These are phyloP conservation scores for Paramecium biaurelia DNA, from an alignment of 73 alveolate species.

Conservation along the genomic window DNA sequence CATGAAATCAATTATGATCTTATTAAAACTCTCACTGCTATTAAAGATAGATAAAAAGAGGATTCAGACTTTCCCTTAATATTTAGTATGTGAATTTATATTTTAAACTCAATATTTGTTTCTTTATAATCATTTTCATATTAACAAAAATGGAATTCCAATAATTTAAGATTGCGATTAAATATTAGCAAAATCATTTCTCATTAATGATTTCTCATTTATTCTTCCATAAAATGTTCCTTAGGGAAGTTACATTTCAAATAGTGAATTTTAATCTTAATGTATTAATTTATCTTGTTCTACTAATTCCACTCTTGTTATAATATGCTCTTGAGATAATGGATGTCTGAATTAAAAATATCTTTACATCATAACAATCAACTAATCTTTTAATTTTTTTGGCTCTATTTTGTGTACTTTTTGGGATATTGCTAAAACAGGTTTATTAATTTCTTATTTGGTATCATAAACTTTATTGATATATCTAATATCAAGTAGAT, in stretches of 20 bases:
- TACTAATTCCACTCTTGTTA: background rate
- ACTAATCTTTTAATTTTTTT: background rate
- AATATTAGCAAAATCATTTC: background rate
- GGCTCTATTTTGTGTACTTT: background rate
- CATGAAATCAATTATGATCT: slow-evolving; percentile 77
- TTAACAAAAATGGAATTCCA: background rate
- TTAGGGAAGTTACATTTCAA: background rate
- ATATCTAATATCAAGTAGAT: background rate
- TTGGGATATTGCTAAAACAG: background rate
- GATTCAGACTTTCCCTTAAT: slow-evolving; percentile 56
- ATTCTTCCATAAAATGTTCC: slow-evolving; percentile 17
- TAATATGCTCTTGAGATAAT: background rate
- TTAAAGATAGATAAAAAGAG: background rate
- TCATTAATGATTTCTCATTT: background rate
- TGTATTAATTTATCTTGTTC: background rate
- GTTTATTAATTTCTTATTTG: background rate
- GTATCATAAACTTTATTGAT: background rate
- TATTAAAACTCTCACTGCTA: slow-evolving; percentile 29
- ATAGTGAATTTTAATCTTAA: background rate
- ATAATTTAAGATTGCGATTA: background rate
- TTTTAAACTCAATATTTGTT: background rate
- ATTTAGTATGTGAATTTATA: background rate
- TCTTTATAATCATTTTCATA: background rate
- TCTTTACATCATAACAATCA: background rate
- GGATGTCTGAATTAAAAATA: background rate